Percentiles rank a stretch among this genome's conserved stretches.
Conservation (phyloP, 2,329 filamentous ascomycete species). For the Sordariomycetes sp. region DNA sequence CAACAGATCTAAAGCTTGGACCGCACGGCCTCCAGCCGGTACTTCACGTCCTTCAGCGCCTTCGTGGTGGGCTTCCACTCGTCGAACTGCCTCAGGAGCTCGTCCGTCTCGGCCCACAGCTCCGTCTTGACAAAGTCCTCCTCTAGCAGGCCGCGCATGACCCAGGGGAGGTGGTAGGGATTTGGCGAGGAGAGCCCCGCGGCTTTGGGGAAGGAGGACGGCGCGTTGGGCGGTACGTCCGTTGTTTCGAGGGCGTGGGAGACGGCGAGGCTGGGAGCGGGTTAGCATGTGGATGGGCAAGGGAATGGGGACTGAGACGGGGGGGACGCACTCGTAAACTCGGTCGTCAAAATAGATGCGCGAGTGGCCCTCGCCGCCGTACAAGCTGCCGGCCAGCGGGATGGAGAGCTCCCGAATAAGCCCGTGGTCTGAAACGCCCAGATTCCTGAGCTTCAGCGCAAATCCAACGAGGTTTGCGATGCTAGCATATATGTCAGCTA, state of each 20-base stretch:
- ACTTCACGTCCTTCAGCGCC: slow-evolving; percentile 90
- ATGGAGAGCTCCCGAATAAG: slow-evolving; percentile 82
- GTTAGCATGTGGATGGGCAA: not conserved
- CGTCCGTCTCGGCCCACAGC: slow-evolving; percentile 62
- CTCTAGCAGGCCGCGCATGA: slow-evolving; percentile 85
- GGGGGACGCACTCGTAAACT: slow-evolving; percentile 52
- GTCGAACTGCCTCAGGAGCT: slow-evolving; percentile 80
- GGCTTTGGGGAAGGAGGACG: slow-evolving; percentile 15
- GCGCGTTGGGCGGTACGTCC: slow-evolving; percentile 28
- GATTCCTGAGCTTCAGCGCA: slow-evolving; percentile 83
- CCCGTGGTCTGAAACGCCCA: slow-evolving; percentile 87
- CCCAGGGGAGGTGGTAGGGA: slow-evolving; percentile 88
- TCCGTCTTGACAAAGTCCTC: slow-evolving; percentile 84
- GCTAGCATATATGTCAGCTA: slow-evolving; percentile 17
- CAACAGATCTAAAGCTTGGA: slow-evolving; percentile 56
- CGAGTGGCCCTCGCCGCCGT: slow-evolving; percentile 87
- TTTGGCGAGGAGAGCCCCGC: slow-evolving; percentile 46
- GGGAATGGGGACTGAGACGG: not conserved
- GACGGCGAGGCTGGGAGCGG: slow-evolving; percentile 44
- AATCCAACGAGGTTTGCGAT: slow-evolving; percentile 89
- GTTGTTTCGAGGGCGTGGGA: slow-evolving; percentile 66
- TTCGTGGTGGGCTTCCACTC: slow-evolving; percentile 88
- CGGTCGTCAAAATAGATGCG: slow-evolving; percentile 81
- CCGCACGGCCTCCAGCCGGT: slow-evolving; percentile 79
- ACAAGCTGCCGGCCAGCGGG: slow-evolving; percentile 82